These are phyloP conservation scores for Trichomonascaceae sp. DNA, from an alignment of 1,139 yeast genomes.

Conservation along the genomic window DNA sequence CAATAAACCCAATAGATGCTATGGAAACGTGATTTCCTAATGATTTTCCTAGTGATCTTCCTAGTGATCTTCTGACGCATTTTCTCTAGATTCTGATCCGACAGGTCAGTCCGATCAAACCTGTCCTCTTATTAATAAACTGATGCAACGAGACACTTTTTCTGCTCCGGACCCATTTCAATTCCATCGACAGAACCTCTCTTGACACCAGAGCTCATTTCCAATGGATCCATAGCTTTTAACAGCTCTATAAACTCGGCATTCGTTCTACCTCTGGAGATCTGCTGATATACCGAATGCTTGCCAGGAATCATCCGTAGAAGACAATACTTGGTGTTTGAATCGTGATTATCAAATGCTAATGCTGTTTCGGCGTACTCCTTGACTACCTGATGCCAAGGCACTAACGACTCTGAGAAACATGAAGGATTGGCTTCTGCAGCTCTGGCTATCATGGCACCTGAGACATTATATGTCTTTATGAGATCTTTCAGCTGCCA, in stretches of 20 bases:
- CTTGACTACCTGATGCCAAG: slow-evolving; percentile 50
- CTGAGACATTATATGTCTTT: slow-evolving; percentile 49
- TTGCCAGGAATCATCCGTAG: slow-evolving; percentile 78
- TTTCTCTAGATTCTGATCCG: no score
- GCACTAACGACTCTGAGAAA: slow-evolving; percentile 43
- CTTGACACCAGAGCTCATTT: neutral
- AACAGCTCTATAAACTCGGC: slow-evolving; percentile 2
- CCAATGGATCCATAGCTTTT: neutral
- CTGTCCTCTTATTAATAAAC: neutral
- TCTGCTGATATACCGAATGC: slow-evolving; percentile 50
- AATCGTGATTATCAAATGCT: slow-evolving; percentile 51
- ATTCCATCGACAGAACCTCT: neutral
- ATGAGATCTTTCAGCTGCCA: slow-evolving; percentile 52
- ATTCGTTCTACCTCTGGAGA: slow-evolving; percentile 49
- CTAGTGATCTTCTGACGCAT: no score
- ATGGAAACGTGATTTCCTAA: neutral
- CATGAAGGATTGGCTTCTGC: slow-evolving; percentile 86
- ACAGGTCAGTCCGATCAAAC: no score
- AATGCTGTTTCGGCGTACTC: slow-evolving; percentile 55
- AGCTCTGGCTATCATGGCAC: slow-evolving; percentile 90
- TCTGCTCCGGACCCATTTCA: slow-evolving; percentile 1
- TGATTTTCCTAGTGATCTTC: no score
- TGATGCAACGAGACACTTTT: neutral
- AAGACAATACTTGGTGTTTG: slow-evolving; percentile 77
- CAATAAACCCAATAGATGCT: neutral